Base-by-base conservation (phyloP, 495 filamentous ascomycete genomes). In the Penicillium silybi region DNA sequence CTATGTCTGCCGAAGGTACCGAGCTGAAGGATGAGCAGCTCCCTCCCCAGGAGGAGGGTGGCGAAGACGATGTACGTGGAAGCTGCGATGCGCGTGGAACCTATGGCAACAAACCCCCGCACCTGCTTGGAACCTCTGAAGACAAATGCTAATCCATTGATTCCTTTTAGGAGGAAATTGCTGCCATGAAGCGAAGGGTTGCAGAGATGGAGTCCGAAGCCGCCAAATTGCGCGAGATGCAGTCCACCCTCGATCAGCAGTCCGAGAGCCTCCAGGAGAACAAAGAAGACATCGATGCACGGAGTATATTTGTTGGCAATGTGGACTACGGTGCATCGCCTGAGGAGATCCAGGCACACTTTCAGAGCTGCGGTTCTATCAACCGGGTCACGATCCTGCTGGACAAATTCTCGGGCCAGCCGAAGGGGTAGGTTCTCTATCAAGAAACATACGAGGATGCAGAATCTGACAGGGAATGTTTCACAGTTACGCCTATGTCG, bases 181-280 rank as follows among this genome's bases (percentile, higher is more conserved):
- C 86, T 22, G 92, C 90, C 45, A 97, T 99, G 95, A 99, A 99
- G 79, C 84, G 84, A 62, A 86, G 93, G 62, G 92, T 99, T 26
- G 90, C 91, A 54, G 95, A 99, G 74, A 99, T 99, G 95, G 95
- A 99, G 71, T 92, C 90, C 58, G 81, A 99, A 72, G 95, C 95
- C 11, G 88, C 90, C 9, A 97, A 97, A 73, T 80, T 99, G 41
- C 84, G 95, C 51, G 92, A 97, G 70, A 97, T 97, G 92, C 95
- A 99, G 71, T 84, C 86, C 19, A 84, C 80, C 10, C 78, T 97
- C 42, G 95, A 97, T 62, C 85, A 92, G 64, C 85, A 92, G 57
- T 84, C 81, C 27, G 83, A 89, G 54, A 88, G 86, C 53, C 77
- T 95, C 48, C 83, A 85, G 41, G 95, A 99, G 64, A 89, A 90